phyloP scores from a whole-genome alignment of 208 protist genomes.

The Jaenimonas drosophilae region DNA sequence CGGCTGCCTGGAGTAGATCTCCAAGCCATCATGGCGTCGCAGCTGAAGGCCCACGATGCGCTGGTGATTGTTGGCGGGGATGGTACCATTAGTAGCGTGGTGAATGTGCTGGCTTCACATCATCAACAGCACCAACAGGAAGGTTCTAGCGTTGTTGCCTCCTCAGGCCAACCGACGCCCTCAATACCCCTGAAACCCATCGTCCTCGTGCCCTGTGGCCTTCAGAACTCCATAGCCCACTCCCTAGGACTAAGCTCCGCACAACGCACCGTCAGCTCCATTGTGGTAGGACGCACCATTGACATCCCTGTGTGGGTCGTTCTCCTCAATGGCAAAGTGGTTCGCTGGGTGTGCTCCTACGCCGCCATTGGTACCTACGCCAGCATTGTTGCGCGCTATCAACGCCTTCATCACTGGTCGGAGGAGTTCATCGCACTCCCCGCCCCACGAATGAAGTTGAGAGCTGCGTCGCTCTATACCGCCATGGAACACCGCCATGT shows the following conservation, averaged over 20 bases:
- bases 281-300: conserved; percentile 42
- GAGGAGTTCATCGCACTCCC: conserved; percentile 57
- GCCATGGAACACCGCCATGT: conserved; percentile 16
- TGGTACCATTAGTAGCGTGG: conserved; percentile 61
- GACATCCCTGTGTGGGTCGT: conserved; percentile 65
- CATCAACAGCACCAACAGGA: not conserved
- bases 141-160: not conserved
- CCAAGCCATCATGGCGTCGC: conserved; percentile 26
- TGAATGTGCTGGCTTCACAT: conserved; percentile 36
- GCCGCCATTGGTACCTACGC: conserved; percentile 50
- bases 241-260: conserved; percentile 55
- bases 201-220: conserved; percentile 53
- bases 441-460: conserved; percentile 18
- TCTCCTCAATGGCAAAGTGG: conserved; percentile 13
- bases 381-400: conserved; percentile 30
- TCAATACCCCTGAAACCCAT: conserved; percentile 38
- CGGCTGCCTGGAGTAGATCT: conserved; percentile 28
- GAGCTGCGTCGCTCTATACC: conserved; percentile 40
- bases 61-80: conserved; percentile 66
- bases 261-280: conserved; percentile 47
- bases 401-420: conserved; percentile 23
- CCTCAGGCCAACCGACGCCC: conserved; percentile 1
- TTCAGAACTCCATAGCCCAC: conserved; percentile 69
- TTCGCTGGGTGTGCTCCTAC: conserved; percentile 63
- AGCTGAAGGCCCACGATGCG: too few species aligned